Evolutionary conservation across 2,329 filamentous ascomycete genomes (phyloP).

Genomic region (Ceratocystis cacaofunesta): DNA sequence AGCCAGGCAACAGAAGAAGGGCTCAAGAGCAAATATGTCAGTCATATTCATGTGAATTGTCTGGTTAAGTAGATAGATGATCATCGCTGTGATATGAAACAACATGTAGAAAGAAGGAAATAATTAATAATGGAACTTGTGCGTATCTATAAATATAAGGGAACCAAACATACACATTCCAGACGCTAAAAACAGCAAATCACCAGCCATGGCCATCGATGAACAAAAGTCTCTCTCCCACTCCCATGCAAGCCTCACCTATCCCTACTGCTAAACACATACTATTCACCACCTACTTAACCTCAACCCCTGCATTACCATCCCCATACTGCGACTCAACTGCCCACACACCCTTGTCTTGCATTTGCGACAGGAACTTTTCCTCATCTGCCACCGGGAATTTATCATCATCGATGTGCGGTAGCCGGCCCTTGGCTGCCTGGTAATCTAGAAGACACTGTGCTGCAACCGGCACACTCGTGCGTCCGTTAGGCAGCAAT

Average conservation of each 20-base stretch:
- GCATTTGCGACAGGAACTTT: slow-evolving; percentile 11
- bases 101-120: neutral
- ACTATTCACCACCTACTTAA: neutral
- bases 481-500: slow-evolving; percentile 3
- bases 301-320: neutral
- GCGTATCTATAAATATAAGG: neutral
- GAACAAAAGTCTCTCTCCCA: neutral
- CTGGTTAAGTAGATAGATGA: neutral
- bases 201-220: neutral
- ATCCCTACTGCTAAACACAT: neutral
- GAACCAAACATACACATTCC: neutral
- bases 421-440: slow-evolving; percentile 10
- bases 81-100: neutral
- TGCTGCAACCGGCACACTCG: slow-evolving; percentile 9
- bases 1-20: neutral
- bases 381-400: slow-evolving; percentile 10
- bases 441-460: slow-evolving; percentile 14
- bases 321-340: slow-evolving; percentile 9
- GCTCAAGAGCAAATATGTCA: neutral
- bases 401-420: slow-evolving; percentile 9
- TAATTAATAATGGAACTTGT: neutral
- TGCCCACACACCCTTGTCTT: slow-evolving; percentile 10
- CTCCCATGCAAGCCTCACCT: neutral
- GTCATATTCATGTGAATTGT: neutral
- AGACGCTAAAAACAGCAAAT: neutral